These are phyloP conservation scores for Selenicereus undatus DNA, from an alignment of 148 eudicot species.

Conservation along the genomic window DNA sequence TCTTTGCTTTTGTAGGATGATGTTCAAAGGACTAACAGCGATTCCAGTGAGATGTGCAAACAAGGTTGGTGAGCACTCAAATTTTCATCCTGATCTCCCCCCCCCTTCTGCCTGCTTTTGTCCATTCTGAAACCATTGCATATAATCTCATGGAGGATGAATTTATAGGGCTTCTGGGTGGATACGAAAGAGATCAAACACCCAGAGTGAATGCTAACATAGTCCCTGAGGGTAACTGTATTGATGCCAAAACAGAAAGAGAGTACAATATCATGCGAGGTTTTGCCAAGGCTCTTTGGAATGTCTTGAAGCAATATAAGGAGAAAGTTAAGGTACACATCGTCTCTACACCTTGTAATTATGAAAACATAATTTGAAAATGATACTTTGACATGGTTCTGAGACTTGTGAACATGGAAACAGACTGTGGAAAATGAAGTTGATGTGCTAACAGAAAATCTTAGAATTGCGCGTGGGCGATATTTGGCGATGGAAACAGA, in stretches of 20 bases:
- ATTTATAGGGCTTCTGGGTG: slow-evolving; percentile 1
- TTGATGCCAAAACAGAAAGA: slow-evolving; percentile 37
- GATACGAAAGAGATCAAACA: slow-evolving; percentile 2
- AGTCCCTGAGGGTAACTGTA: slow-evolving; percentile 8
- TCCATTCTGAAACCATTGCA: slow-evolving; percentile 22
- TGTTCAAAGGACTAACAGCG: slow-evolving; percentile 24
- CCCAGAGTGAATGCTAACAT: slow-evolving; percentile 17
- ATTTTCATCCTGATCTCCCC: slow-evolving; percentile 4
- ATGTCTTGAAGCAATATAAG: slow-evolving; percentile 63
- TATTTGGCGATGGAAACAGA: slow-evolving; percentile 41
- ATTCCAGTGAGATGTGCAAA: slow-evolving; percentile 11
- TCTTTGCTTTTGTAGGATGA: slow-evolving; percentile 36
- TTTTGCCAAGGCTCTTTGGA: slow-evolving; percentile 77
- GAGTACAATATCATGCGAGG: slow-evolving; percentile 43
- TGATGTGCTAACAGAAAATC: slow-evolving; percentile 34
- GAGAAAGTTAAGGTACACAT: slow-evolving; percentile 56
- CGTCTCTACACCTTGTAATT: not conserved
- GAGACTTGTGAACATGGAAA: slow-evolving; percentile 12
- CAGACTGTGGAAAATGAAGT: slow-evolving; percentile 62
- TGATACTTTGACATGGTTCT: slow-evolving; percentile 14
- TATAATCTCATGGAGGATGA: slow-evolving; percentile 23
- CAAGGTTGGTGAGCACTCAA: slow-evolving; percentile 38
- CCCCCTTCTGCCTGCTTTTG: not conserved
- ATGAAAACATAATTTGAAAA: not conserved
- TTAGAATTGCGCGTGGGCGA: slow-evolving; percentile 31